phyloP scores from a whole-genome alignment of 768 basidiomycete genomes.

The Lentinula guzmanii region DNA sequence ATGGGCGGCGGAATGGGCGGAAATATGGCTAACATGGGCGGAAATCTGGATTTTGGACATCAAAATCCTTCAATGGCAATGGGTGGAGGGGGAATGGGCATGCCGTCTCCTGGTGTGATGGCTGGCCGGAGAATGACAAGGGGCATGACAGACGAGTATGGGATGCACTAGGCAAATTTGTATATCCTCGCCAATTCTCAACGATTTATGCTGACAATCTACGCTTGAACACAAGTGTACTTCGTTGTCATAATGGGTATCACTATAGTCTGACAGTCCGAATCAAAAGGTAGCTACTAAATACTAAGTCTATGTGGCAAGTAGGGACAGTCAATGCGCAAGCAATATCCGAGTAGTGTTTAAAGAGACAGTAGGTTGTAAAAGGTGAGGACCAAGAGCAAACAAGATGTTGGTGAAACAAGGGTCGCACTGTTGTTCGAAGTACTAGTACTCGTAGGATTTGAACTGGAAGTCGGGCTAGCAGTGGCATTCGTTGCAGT shows the following conservation, averaged over 20 bases:
- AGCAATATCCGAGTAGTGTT: not conserved
- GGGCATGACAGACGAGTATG: conserved; percentile 4
- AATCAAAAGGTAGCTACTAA: too few species aligned
- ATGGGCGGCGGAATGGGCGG: conserved; percentile 18
- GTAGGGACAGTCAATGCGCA: not conserved
- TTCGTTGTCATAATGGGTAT: too few species aligned
- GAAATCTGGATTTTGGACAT: conserved; percentile 21
- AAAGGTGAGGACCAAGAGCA: not conserved
- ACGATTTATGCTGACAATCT: too few species aligned
- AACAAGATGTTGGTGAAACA: not conserved
- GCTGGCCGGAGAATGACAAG: conserved; percentile 1
- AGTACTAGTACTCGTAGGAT: not conserved
- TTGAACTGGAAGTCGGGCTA: not conserved
- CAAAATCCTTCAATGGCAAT: conserved; percentile 13
- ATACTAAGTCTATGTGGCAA: not conserved
- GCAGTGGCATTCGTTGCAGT: not conserved
- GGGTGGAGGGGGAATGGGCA: conserved; percentile 21
- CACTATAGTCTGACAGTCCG: too few species aligned
- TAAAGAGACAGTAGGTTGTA: not conserved
- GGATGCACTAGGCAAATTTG: not conserved
- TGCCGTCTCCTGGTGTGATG: conserved; percentile 13
- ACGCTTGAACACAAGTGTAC: too few species aligned
- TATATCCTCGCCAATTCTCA: too few species aligned
- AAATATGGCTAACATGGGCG: not conserved
- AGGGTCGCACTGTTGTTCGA: not conserved